These are phyloP conservation scores for Peniophora sp. DNA, from an alignment of 1,284 basidiomycete genomes.

Conservation along the genomic window DNA sequence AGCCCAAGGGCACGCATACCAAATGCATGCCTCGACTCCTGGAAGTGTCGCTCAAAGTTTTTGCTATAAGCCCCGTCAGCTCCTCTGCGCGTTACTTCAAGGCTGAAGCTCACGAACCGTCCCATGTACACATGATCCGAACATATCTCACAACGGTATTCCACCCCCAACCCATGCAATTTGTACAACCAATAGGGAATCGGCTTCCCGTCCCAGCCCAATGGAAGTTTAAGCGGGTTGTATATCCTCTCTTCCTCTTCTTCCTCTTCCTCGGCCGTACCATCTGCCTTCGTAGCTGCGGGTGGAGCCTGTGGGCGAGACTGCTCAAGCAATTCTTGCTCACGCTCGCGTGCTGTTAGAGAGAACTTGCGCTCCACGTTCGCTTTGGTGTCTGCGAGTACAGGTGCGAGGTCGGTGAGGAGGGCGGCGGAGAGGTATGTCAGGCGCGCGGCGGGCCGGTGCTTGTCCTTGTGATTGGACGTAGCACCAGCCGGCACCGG, in stretches of 20 bases:
- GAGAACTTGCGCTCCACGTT: constrained; percentile 97
- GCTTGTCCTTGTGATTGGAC: constrained; percentile 46
- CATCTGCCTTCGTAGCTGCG: constrained; percentile 31
- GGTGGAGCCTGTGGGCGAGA: constrained; percentile 61
- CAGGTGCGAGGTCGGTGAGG: constrained; percentile 56
- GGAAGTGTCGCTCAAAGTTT: constrained; percentile 93
- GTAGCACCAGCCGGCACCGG: constrained; percentile 19
- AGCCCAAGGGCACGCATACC: constrained; percentile 97
- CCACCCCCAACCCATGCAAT: constrained; percentile 93
- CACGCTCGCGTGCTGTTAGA: constrained; percentile 91
- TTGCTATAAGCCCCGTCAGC: constrained; percentile 43
- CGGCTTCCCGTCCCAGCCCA: constrained; percentile 98
- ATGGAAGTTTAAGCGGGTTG: constrained; percentile 94
- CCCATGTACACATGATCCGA: constrained; percentile 95
- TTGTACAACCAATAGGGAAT: constrained; percentile 99
- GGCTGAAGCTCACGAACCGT: no score
- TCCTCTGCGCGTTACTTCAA: no score
- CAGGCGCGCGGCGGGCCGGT: constrained; percentile 63
- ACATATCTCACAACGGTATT: constrained; percentile 98
- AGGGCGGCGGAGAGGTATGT: constrained; percentile 69
- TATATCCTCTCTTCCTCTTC: constrained; percentile 95
- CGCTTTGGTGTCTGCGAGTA: constrained; percentile 82
- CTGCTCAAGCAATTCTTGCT: constrained; percentile 87
- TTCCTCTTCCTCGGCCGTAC: constrained; percentile 66
- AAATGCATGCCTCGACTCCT: constrained; percentile 95